Percentiles rank a stretch among this genome's conserved stretches.
Evolutionary conservation across 306 rosid genomes (phyloP).

Genomic region (Rosa chinensis): DNA sequence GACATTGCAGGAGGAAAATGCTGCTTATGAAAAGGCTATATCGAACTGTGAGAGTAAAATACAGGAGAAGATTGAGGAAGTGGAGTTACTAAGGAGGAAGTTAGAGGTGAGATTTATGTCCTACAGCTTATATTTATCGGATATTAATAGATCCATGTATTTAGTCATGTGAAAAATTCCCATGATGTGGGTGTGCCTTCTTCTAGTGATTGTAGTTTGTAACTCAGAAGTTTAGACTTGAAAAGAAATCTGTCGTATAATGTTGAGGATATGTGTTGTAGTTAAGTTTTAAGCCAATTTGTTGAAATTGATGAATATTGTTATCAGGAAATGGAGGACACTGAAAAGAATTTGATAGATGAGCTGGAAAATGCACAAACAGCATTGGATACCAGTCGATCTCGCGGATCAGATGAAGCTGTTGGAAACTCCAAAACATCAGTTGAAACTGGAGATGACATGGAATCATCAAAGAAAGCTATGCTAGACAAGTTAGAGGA

Average conservation of each 20-base stretch:
- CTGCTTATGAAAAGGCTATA: constrained; percentile 60
- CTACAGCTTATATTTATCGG: background rate
- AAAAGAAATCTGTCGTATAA: background rate
- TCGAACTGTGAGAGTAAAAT: constrained; percentile 63
- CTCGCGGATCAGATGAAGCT: constrained; percentile 38
- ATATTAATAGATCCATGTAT: background rate
- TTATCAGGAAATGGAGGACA: constrained; percentile 71
- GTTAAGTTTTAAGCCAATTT: background rate
- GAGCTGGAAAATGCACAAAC: constrained; percentile 46
- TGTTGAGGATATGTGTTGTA: background rate
- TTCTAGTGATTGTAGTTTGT: background rate
- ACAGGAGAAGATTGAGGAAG: constrained; percentile 66
- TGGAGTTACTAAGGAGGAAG: constrained; percentile 45
- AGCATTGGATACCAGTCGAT: constrained; percentile 27
- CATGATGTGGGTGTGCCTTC: background rate
- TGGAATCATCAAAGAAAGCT: constrained; percentile 42
- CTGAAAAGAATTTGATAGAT: constrained; percentile 48
- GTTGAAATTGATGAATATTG: constrained; percentile 1
- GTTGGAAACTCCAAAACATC: constrained; percentile 32
- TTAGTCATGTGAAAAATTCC: background rate
- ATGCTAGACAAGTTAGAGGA: constrained; percentile 59
- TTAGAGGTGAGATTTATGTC: constrained; percentile 51
- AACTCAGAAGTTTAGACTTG: background rate
- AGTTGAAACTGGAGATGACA: constrained; percentile 36
- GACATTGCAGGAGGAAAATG: constrained; percentile 77